These are phyloP conservation scores for Lentinula sp. DNA, from an alignment of 768 basidiomycete species.

Conservation along the genomic window DNA sequence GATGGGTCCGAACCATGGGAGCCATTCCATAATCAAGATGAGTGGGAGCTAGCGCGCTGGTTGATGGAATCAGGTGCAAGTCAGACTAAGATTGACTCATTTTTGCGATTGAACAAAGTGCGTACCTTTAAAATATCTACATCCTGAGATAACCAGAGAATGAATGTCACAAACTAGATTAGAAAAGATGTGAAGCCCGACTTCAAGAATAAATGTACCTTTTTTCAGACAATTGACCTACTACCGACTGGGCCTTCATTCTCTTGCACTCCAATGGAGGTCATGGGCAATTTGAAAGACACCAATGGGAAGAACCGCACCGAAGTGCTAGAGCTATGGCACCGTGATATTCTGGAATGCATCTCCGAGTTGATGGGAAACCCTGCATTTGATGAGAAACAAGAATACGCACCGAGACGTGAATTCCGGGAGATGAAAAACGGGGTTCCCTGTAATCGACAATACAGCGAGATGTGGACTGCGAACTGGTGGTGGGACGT, in stretches of 20 bases:
- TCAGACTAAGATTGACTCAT: slow-evolving; percentile 22
- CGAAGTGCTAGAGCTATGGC: slow-evolving; percentile 20
- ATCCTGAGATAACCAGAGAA: not conserved
- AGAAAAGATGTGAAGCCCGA: slow-evolving; percentile 3
- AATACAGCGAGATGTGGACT: slow-evolving; percentile 4
- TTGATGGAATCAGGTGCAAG: slow-evolving; percentile 19
- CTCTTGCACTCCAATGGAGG: slow-evolving; percentile 14
- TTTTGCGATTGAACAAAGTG: slow-evolving; percentile 21
- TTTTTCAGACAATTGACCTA: slow-evolving; percentile 16
- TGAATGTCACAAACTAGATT: too few relatives aligned
- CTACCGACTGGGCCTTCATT: slow-evolving; percentile 16
- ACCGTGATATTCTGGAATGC: slow-evolving; percentile 17
- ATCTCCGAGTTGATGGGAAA: slow-evolving; percentile 19
- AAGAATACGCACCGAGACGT: slow-evolving; percentile 19
- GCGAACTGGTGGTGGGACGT: slow-evolving; percentile 8
- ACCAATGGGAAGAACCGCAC: slow-evolving; percentile 4
- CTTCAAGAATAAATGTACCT: slow-evolving; percentile 14
- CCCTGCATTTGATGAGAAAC: slow-evolving; percentile 14
- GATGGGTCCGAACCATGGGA: slow-evolving; percentile 13
- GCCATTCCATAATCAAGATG: slow-evolving; percentile 21
- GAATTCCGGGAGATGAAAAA: slow-evolving; percentile 3
- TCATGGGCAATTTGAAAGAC: slow-evolving; percentile 15
- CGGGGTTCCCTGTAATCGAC: not conserved
- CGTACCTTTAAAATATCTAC: slow-evolving; percentile 7
- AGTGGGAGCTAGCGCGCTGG: slow-evolving; percentile 27